Base-by-base conservation (phyloP, 2,329 filamentous ascomycete genomes). In the Macrophomina tecta region DNA sequence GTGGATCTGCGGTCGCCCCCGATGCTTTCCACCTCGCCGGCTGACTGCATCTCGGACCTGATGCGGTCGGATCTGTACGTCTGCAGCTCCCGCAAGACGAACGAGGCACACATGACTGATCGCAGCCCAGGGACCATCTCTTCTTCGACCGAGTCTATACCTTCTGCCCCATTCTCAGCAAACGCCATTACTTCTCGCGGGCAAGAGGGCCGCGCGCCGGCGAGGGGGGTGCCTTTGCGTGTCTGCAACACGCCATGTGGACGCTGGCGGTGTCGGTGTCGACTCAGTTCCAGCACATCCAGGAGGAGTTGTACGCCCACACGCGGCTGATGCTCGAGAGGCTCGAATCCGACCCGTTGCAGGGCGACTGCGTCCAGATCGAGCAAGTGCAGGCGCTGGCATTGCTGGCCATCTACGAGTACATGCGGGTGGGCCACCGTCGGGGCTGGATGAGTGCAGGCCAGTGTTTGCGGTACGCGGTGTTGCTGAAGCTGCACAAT, bases 301-400 rank as follows among this genome's bases (percentile, higher is more conserved):
- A 70, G 8, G 72, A 76, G 7, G 53, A 68, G 0, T 67, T 78
- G 4, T 77, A 76, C 53, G 67, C 65, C 4, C 70, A 76, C 30
- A 72, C 75, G 1, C 70, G 73, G 16, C 69, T 38, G 36, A 56
- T 56, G 52, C 52, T 56, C 14, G 36, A 66, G 45, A 72, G 70
- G 66, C 62, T 76, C 14, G 74, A 74, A 23, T 23, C 23, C 23
- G 23, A 23, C 18, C 16, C 49, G 2, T 40, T 74, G 16, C 71
- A 66, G 9, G 60, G 62, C 2, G 53, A 66, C 28, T 52, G 66
- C 23, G 62, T 68, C 14, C 48, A 69, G 8, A 71, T 78, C 32
- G 77, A 80, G 61, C 70, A 74, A 7, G 72, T 74, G 1, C 79
- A 81, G 64, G 75, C 79, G 0, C 79, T 77, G 76, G 70, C 81